A percentile compares a stretch with the other conserved stretches of the same genome.
phyloP scores from a whole-genome alignment of 768 basidiomycete species.

The Naganishia onofrii region DNA sequence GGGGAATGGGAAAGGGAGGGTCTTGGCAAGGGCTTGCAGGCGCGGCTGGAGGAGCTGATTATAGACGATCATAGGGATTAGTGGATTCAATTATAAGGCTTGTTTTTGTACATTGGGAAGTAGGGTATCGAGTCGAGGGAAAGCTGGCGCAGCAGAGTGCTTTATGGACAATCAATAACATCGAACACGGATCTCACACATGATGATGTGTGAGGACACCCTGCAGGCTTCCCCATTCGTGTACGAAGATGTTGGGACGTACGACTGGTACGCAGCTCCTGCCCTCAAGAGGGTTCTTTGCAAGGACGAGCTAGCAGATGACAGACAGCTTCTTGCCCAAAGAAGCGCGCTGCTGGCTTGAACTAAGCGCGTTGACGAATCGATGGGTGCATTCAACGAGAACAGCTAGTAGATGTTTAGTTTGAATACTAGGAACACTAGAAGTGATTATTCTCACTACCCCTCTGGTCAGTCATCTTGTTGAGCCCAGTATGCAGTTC shows the following conservation, averaged over 20 bases:
- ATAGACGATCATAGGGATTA: neutral
- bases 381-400: neutral
- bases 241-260: too few species aligned
- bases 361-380: conserved; percentile 24
- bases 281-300: too few species aligned
- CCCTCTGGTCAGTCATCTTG: neutral
- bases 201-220: neutral
- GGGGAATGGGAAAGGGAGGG: conserved; percentile 22
- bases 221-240: too few species aligned
- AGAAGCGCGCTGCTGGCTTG: conserved; percentile 5
- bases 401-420: conserved; percentile 14
- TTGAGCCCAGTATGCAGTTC: conserved; percentile 2
- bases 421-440: neutral
- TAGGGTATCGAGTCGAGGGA: neutral
- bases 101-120: neutral
- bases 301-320: too few species aligned
- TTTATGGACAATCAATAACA: neutral
- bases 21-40: conserved; percentile 11
- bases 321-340: neutral
- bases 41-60: conserved; percentile 15
- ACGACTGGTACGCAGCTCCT: too few species aligned
- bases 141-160: neutral
- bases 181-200: neutral
- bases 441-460: neutral
- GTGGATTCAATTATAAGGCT: neutral